phyloP scores from a whole-genome alignment of 2,329 filamentous ascomycete species.

The Talaromyces rugulosus region DNA sequence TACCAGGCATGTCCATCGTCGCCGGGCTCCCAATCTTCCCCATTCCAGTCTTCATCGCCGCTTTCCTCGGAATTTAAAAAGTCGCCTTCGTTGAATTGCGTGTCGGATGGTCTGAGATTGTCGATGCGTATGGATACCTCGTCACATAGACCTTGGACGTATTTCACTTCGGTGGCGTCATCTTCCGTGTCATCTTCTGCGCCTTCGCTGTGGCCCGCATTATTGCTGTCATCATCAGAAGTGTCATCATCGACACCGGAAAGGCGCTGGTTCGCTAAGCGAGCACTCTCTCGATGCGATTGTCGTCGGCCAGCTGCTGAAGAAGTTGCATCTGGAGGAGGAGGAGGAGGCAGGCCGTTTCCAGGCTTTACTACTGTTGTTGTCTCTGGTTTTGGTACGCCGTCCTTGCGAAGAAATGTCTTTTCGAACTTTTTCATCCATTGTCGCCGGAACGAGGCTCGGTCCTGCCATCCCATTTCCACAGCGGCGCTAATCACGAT shows the following conservation, averaged over 20 bases:
- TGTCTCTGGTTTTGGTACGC: conserved; percentile 11
- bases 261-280: conserved; percentile 28
- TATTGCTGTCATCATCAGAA: conserved; percentile 16
- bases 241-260: conserved; percentile 22
- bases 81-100: conserved; percentile 55
- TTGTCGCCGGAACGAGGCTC: conserved; percentile 70
- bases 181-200: not conserved
- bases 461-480: conserved; percentile 73
- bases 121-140: conserved; percentile 58
- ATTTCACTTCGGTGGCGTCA: conserved; percentile 11
- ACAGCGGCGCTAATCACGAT: conserved; percentile 74
- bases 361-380: not conserved
- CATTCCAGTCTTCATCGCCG: conserved; percentile 59
- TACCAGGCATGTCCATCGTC: conserved; percentile 26
- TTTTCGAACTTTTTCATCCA: conserved; percentile 69
- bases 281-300: conserved; percentile 38
- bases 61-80: conserved; percentile 58
- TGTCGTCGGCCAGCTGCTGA: conserved; percentile 11
- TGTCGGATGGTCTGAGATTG: conserved; percentile 57
- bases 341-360: not conserved
- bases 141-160: conserved; percentile 55
- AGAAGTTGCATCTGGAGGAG: not conserved
- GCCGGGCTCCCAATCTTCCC: conserved; percentile 25
- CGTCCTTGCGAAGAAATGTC: conserved; percentile 36
- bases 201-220: conserved; percentile 12